Evolutionary conservation across 495 filamentous ascomycete genomes (phyloP).

Genomic region (Tuber umbilicatum): DNA sequence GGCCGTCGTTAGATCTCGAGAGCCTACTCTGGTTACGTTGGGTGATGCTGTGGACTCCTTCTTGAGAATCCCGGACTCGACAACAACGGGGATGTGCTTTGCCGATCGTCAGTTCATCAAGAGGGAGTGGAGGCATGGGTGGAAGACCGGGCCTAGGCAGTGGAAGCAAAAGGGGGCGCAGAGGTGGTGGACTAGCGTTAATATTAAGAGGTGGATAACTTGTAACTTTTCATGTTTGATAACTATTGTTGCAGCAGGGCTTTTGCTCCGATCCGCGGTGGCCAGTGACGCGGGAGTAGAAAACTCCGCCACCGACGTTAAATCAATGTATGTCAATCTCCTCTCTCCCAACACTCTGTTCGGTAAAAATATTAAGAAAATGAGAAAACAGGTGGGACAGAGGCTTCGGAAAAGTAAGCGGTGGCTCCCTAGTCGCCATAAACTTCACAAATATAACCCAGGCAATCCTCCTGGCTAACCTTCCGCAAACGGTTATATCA

Average conservation of each 20-base stretch:
- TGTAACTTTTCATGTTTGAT: not conserved
- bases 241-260: not conserved
- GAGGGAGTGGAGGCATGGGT: not conserved
- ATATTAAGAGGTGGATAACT: not conserved
- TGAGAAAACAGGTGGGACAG: constrained; percentile 1
- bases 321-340: not conserved
- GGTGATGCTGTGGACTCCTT: constrained; percentile 21
- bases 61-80: constrained; percentile 12
- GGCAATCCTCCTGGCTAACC: constrained; percentile 45
- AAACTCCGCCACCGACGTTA: not conserved
- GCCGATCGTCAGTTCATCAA: not conserved
- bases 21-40: constrained; percentile 22
- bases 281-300: no score
- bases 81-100: constrained; percentile 8
- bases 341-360: not conserved
- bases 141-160: not conserved
- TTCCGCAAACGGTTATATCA: constrained; percentile 47
- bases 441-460: constrained; percentile 31
- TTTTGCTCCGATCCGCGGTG: not conserved
- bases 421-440: not conserved
- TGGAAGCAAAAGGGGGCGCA: not conserved
- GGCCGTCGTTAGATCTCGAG: constrained; percentile 30
- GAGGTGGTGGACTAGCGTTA: not conserved
- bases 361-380: not conserved
- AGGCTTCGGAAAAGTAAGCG: constrained; percentile 11